Percentiles rank a stretch among this genome's conserved stretches.
Evolutionary conservation across 2,329 filamentous ascomycete genomes (phyloP).

Genomic region (Fonsecaea monophora): DNA sequence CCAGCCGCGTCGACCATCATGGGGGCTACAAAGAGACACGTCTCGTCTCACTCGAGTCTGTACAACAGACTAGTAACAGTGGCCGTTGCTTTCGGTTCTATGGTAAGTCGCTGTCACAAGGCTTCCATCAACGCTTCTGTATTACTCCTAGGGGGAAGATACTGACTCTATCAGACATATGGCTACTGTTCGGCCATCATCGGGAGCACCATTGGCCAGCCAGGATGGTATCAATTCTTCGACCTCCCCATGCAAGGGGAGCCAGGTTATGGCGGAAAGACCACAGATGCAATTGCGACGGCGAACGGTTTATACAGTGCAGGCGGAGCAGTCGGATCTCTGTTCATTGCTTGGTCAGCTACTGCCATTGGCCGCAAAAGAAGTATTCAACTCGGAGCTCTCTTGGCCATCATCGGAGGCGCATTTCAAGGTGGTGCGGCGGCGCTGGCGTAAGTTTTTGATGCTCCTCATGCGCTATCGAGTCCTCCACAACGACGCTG

Average conservation of each 20-base stretch:
- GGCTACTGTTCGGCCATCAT: slow-evolving; percentile 48
- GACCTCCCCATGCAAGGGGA: slow-evolving; percentile 48
- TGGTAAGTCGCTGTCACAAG: slow-evolving; percentile 42
- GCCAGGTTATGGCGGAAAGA: slow-evolving; percentile 50
- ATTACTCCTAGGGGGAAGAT: background rate
- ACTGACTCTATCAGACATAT: slow-evolving; percentile 35
- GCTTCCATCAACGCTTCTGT: background rate
- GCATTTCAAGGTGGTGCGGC: slow-evolving; percentile 36
- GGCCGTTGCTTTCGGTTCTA: slow-evolving; percentile 50
- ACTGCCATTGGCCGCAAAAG: slow-evolving; percentile 49
- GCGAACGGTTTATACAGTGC: slow-evolving; percentile 56
- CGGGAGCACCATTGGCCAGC: slow-evolving; percentile 55
- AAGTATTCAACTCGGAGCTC: slow-evolving; percentile 45
- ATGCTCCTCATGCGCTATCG: background rate
- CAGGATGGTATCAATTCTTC: slow-evolving; percentile 54
- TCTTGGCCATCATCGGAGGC: slow-evolving; percentile 34
- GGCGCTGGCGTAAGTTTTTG: slow-evolving; percentile 22
- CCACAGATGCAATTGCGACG: slow-evolving; percentile 53
- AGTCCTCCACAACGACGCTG: slow-evolving; percentile 1
- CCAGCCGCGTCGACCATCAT: slow-evolving; percentile 19
- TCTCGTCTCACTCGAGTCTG: slow-evolving; percentile 45
- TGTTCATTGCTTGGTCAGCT: slow-evolving; percentile 40
- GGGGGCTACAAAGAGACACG: slow-evolving; percentile 14
- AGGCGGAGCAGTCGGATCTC: slow-evolving; percentile 48
- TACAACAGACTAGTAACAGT: slow-evolving; percentile 50